These are phyloP conservation scores for Fraxinus pennsylvanica DNA, from an alignment of 257 asterid genomes.

Conservation along the genomic window DNA sequence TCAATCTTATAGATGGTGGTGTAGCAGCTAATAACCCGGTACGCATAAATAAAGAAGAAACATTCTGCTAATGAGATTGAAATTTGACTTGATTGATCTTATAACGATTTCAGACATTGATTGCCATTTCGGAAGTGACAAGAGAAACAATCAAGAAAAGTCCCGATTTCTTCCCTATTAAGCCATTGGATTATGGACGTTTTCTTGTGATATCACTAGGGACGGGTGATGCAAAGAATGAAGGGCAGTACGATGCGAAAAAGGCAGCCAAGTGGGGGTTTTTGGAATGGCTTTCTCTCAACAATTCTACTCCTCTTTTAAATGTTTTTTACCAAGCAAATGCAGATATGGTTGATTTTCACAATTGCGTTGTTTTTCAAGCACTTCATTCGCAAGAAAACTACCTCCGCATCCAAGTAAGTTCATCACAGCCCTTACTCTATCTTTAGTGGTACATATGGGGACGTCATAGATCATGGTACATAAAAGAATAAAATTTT, in stretches of 20 bases:
- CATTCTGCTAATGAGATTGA: not conserved
- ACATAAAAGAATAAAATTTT: not conserved
- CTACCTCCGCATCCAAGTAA: conserved; percentile 67
- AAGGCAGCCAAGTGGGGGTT: conserved; percentile 58
- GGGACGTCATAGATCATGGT: not conserved
- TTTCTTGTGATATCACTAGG: conserved; percentile 60
- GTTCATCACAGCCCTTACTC: not conserved
- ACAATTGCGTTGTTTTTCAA: conserved; percentile 49
- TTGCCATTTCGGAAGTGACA: conserved; percentile 54
- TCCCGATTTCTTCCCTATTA: conserved; percentile 40
- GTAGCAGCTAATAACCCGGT: conserved; percentile 69
- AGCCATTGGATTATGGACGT: conserved; percentile 47
- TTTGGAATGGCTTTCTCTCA: conserved; percentile 48
- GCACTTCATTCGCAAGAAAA: conserved; percentile 51
- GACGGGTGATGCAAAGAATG: conserved; percentile 51
- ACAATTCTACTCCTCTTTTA: conserved; percentile 40
- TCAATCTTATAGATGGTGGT: conserved; percentile 70
- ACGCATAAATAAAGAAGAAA: not conserved
- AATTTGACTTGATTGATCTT: not conserved
- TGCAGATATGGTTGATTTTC: conserved; percentile 58
- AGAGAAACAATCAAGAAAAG: conserved; percentile 32
- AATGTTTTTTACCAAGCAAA: conserved; percentile 45
- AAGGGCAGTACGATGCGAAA: conserved; percentile 37
- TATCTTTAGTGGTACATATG: not conserved
- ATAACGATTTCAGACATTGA: conserved; percentile 39